Evolutionary conservation across 2,329 filamentous ascomycete species (phyloP).

Genomic region (Chaetothyriales sp.): DNA sequence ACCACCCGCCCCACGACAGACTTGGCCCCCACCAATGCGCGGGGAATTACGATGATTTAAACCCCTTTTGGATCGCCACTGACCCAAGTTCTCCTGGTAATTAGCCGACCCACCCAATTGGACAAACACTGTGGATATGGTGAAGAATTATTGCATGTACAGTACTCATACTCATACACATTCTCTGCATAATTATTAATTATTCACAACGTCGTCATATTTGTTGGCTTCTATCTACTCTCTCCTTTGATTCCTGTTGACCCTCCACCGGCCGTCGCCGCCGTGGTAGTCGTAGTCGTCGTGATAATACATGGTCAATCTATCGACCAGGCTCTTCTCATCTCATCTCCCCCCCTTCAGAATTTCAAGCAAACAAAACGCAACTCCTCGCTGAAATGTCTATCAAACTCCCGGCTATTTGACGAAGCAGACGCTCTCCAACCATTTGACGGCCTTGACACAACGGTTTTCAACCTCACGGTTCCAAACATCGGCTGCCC

Average conservation of each 20-base stretch:
- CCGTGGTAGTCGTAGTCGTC: neutral
- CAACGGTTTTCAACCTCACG: conserved; percentile 15
- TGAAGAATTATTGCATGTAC: too few relatives aligned
- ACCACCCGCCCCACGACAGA: neutral
- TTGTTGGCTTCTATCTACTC: neutral
- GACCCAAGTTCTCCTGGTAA: too few relatives aligned
- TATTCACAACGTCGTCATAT: too few relatives aligned
- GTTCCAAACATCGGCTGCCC: conserved; percentile 39
- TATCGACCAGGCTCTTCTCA: neutral
- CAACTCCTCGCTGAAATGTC: neutral
- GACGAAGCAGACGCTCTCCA: conserved; percentile 12
- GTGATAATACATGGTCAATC: neutral
- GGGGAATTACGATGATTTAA: neutral
- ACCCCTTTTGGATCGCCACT: too few relatives aligned
- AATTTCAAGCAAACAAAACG: too few relatives aligned
- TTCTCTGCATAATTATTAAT: too few relatives aligned
- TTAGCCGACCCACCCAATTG: too few relatives aligned
- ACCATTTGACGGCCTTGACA: conserved; percentile 13
- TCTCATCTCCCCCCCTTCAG: too few relatives aligned
- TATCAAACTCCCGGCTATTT: neutral
- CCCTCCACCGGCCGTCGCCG: too few relatives aligned
- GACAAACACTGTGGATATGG: too few relatives aligned
- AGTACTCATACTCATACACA: too few relatives aligned
- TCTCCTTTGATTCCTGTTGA: neutral
- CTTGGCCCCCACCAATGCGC: neutral